Evolutionary conservation across 2,329 filamentous ascomycete species (phyloP).

Genomic region (Monilinia aucupariae): DNA sequence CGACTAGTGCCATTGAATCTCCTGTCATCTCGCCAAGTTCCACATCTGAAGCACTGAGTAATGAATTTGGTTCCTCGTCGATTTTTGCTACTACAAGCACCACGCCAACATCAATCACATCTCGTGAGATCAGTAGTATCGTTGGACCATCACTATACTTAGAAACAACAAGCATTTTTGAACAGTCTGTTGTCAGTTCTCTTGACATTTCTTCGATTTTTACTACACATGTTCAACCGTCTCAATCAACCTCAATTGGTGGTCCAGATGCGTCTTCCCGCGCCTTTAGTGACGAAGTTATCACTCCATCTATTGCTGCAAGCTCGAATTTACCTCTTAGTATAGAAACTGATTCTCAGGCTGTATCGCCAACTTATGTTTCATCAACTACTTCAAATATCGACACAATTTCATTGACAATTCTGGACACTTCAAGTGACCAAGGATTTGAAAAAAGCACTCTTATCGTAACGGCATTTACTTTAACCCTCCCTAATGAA

Average conservation of each 20-base stretch:
- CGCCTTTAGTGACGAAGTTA: neutral
- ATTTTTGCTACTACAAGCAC: neutral
- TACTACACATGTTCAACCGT: neutral
- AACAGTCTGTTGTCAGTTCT: neutral
- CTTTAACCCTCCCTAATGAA: neutral
- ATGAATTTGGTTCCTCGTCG: neutral
- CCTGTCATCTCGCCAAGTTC: neutral
- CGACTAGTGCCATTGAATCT: neutral
- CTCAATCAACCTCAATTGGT: neutral
- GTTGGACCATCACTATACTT: neutral
- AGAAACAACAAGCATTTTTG: neutral
- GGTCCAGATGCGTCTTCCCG: neutral
- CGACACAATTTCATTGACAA: neutral
- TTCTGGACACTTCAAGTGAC: neutral
- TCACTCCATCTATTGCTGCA: neutral
- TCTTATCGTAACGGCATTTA: neutral
- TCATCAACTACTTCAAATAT: neutral
- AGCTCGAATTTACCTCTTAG: neutral
- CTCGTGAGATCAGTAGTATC: neutral
- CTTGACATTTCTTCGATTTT: neutral
- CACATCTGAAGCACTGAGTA: neutral
- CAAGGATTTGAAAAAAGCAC: neutral
- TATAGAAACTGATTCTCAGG: neutral
- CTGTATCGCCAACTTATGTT: neutral
- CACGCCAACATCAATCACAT: neutral